Conservation (phyloP, 2,329 filamentous ascomycete genomes). For the Colletotrichum theobromicola region DNA sequence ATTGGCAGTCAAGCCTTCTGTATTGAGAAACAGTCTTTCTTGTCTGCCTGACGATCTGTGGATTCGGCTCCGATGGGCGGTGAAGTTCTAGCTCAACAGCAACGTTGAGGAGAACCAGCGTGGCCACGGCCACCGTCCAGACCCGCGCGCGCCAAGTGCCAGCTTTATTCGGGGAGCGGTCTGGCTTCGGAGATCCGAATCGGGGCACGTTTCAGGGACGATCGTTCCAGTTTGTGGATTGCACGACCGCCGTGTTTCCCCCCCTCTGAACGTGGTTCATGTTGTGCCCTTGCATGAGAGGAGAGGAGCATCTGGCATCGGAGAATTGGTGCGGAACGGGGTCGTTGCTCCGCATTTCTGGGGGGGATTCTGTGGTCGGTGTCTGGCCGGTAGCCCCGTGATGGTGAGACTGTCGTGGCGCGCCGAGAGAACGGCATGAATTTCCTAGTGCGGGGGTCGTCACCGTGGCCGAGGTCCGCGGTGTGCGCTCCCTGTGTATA, state of each 20-base stretch:
- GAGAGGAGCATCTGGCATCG: not conserved
- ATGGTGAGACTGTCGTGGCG: not conserved
- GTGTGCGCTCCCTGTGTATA: not conserved
- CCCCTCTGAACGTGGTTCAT: not conserved
- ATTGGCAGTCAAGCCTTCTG: not conserved
- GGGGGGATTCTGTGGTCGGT: not conserved
- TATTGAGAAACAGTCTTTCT: not conserved
- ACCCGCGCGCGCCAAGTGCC: not conserved
- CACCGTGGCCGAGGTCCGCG: not conserved
- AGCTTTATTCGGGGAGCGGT: not conserved
- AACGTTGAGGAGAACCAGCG: not conserved
- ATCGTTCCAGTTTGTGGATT: not conserved
- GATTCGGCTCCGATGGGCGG: not conserved
- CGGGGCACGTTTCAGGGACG: not conserved
- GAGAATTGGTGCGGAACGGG: not conserved
- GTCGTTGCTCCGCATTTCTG: not conserved
- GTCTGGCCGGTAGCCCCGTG: not conserved
- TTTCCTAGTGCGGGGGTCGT: not conserved
- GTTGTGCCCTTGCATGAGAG: not conserved
- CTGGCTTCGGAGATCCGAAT: not conserved
- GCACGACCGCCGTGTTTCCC: fast-evolving
- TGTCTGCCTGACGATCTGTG: not conserved
- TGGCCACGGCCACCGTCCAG: not conserved
- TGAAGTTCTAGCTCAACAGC: not conserved
- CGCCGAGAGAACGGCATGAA: not conserved